Evolutionary conservation across 2,329 filamentous ascomycete genomes (phyloP).

Genomic region (Botrytis tulipae): DNA sequence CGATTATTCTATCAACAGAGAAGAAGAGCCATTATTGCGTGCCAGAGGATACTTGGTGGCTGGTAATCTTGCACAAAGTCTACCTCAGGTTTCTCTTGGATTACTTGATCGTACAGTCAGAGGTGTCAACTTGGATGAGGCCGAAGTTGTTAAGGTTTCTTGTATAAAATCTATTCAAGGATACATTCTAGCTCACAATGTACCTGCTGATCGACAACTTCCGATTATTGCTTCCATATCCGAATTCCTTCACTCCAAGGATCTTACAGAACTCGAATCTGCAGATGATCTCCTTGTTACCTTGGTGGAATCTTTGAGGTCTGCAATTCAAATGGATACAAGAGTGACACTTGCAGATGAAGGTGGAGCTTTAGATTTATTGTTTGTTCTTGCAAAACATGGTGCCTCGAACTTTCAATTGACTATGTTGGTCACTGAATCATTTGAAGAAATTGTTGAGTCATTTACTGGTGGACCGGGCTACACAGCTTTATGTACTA

Average conservation of each 20-base stretch:
- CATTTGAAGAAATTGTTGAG: slow-evolving; percentile 83
- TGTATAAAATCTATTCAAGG: slow-evolving; percentile 84
- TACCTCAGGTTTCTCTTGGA: slow-evolving; percentile 55
- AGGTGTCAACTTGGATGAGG: slow-evolving; percentile 70
- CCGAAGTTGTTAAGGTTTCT: slow-evolving; percentile 87
- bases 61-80: slow-evolving; percentile 72
- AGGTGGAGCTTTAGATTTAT: slow-evolving; percentile 72
- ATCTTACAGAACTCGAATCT: slow-evolving; percentile 79
- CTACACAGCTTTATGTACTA: slow-evolving; percentile 77
- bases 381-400: slow-evolving; percentile 87
- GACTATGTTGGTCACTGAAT: slow-evolving; percentile 81
- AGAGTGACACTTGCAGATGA: slow-evolving; percentile 69
- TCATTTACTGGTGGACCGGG: slow-evolving; percentile 64
- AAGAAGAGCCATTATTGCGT: slow-evolving; percentile 72
- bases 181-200: slow-evolving; percentile 53
- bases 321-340: slow-evolving; percentile 78
- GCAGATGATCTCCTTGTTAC: slow-evolving; percentile 91
- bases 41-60: slow-evolving; percentile 86
- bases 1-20: slow-evolving; percentile 68
- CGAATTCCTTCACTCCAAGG: slow-evolving; percentile 75
- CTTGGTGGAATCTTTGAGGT: slow-evolving; percentile 79
- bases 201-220: slow-evolving; percentile 55
- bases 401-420: slow-evolving; percentile 90
- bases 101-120: slow-evolving; percentile 73
- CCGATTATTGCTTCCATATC: slow-evolving; percentile 60